phyloP scores from a whole-genome alignment of 106 monocot genomes.

The Dactylorhiza incarnata region DNA sequence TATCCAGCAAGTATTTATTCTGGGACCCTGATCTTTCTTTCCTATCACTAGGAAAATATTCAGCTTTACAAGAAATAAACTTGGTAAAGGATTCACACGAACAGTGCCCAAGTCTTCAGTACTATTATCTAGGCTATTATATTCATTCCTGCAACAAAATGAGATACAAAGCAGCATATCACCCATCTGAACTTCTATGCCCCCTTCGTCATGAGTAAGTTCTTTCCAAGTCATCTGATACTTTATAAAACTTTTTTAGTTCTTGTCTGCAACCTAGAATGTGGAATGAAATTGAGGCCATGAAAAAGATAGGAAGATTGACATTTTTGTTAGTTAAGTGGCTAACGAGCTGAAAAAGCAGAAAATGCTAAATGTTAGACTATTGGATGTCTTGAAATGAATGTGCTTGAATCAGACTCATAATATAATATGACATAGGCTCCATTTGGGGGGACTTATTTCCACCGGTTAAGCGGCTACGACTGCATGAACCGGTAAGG shows the following conservation, averaged over 20 bases:
- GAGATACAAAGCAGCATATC: constrained; percentile 96
- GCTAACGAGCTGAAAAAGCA: background rate
- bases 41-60: constrained; percentile 87
- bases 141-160: constrained; percentile 96
- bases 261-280: background rate
- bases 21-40: constrained; percentile 96
- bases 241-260: background rate
- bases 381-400: background rate
- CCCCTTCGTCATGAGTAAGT: constrained; percentile 87
- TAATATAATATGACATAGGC: background rate
- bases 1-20: constrained; percentile 99
- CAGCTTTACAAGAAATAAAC: constrained; percentile 86
- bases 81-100: constrained; percentile 58
- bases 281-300: background rate
- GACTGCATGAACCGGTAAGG: too few relatives aligned
- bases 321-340: background rate
- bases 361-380: background rate
- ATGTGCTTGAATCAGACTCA: background rate
- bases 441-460: too few relatives aligned
- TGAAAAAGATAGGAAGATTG: background rate
- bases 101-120: constrained; percentile 53
- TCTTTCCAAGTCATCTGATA: constrained; percentile 3
- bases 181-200: constrained; percentile 89
- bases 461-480: too few relatives aligned
- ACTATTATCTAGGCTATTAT: constrained; percentile 95